Conservation (phyloP, 2,329 filamentous ascomycete genomes). For the Cladorrhinum sp. region DNA sequence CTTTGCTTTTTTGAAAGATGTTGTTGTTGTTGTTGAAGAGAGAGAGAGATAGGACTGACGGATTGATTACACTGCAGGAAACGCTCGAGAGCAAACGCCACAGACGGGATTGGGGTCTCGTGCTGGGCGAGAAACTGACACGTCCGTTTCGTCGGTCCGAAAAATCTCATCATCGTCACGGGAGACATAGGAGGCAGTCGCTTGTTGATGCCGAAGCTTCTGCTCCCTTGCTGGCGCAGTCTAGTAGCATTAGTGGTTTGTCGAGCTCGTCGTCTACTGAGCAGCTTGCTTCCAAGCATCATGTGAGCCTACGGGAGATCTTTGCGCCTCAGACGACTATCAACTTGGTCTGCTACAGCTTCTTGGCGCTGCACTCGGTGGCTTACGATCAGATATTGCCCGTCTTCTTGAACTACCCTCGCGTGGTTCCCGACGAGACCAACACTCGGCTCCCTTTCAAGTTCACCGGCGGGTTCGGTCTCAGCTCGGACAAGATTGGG, state of each 20-base stretch:
- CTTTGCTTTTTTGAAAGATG: background rate
- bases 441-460: slow-evolving; percentile 69
- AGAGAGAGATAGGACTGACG: slow-evolving; percentile 4
- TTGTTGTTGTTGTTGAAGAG: no score
- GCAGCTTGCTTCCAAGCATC: slow-evolving; percentile 28
- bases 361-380: slow-evolving; percentile 77
- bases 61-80: slow-evolving; percentile 50
- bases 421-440: slow-evolving; percentile 50
- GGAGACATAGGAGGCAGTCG: slow-evolving; percentile 41
- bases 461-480: slow-evolving; percentile 78
- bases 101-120: slow-evolving; percentile 69
- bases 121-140: slow-evolving; percentile 66
- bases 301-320: slow-evolving; percentile 24
- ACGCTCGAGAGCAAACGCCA: slow-evolving; percentile 71
- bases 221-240: slow-evolving; percentile 46
- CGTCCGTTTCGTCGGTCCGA: slow-evolving; percentile 30
- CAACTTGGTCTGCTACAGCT: slow-evolving; percentile 67
- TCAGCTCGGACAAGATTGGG: slow-evolving; percentile 71
- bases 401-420: slow-evolving; percentile 80
- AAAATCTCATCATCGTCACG: no score
- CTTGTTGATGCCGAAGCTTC: slow-evolving; percentile 56
- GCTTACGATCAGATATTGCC: slow-evolving; percentile 85
- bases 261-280: slow-evolving; percentile 29
- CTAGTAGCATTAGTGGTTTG: background rate
- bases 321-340: slow-evolving; percentile 33